These are phyloP conservation scores for Coemansia sp. DNA, from an alignment of 192 early-diverging fungal genomes.

Conservation along the genomic window DNA sequence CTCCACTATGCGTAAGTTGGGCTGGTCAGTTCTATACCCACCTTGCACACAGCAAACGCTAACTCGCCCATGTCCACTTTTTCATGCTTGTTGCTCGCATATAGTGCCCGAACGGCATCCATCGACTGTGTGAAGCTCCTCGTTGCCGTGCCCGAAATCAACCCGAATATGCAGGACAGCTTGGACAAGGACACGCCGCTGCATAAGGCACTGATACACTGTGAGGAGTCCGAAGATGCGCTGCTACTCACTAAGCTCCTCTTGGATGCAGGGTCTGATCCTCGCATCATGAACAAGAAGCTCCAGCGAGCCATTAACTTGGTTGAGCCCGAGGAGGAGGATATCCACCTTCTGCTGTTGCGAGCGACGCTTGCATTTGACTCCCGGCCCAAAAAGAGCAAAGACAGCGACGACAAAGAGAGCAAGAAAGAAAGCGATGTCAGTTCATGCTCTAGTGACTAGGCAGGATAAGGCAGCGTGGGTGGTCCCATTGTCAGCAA, in stretches of 20 bases:
- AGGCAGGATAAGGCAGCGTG: too few species aligned
- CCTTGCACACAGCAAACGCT: too few species aligned
- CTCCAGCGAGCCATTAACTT: conserved; percentile 31
- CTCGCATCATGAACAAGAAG: conserved; percentile 37
- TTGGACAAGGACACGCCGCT: conserved; percentile 62
- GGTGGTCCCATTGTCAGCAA: too few species aligned
- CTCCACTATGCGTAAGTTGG: conserved; percentile 63
- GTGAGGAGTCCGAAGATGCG: conserved; percentile 53
- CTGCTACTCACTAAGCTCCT: conserved; percentile 62
- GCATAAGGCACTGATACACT: conserved; percentile 62
- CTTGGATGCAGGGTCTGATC: conserved; percentile 55
- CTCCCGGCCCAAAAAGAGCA: neutral
- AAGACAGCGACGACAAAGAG: neutral
- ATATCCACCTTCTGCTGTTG: conserved; percentile 31
- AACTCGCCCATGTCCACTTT: conserved; percentile 8
- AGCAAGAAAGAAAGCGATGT: conserved; percentile 6
- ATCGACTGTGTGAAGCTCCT: conserved; percentile 62
- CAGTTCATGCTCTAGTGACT: conserved; percentile 19
- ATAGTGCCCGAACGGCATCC: conserved; percentile 56
- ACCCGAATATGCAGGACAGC: conserved; percentile 57
- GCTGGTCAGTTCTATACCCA: too few species aligned
- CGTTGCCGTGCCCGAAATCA: conserved; percentile 49
- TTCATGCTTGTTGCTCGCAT: neutral
- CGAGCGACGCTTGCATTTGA: conserved; percentile 24
- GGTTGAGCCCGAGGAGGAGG: conserved; percentile 24